Conservation (phyloP, 208 protist genomes). For the Naegleria lovaniensis region DNA sequence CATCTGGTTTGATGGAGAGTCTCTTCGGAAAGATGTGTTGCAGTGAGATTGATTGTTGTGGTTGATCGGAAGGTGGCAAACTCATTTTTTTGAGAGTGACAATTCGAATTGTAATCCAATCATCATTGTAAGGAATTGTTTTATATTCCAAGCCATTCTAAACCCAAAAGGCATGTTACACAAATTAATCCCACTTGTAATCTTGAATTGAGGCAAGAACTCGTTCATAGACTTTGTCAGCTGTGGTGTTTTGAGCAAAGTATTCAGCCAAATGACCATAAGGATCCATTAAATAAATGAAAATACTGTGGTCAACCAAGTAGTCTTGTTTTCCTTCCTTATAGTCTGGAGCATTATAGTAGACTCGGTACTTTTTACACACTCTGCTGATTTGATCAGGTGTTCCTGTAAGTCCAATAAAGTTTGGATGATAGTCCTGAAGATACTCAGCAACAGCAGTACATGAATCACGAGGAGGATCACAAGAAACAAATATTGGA, state of each 20-base stretch:
- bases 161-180: too few relatives aligned
- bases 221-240: conserved; percentile 52
- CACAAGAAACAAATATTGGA: conserved; percentile 84
- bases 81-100: too few relatives aligned
- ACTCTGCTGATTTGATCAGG: conserved; percentile 20
- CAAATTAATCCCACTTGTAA: background rate
- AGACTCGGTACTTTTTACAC: conserved; percentile 73
- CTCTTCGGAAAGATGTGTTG: background rate
- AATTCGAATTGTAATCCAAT: background rate
- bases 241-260: conserved; percentile 74
- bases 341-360: conserved; percentile 67
- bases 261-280: conserved; percentile 74
- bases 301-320: conserved; percentile 88
- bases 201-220: background rate
- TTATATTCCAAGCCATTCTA: too few relatives aligned
- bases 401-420: conserved; percentile 80
- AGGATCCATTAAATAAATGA: conserved; percentile 81
- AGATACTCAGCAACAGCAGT: conserved; percentile 71
- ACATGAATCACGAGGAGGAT: conserved; percentile 77
- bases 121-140: too few relatives aligned
- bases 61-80: too few relatives aligned
- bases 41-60: too few relatives aligned
- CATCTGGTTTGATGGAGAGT: background rate
- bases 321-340: conserved; percentile 80
- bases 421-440: conserved; percentile 71